A percentile compares a stretch with the other conserved stretches of the same genome.
These are phyloP conservation scores for Termitomyces sp. DNA, from an alignment of 768 basidiomycete genomes.

Conservation along the genomic window DNA sequence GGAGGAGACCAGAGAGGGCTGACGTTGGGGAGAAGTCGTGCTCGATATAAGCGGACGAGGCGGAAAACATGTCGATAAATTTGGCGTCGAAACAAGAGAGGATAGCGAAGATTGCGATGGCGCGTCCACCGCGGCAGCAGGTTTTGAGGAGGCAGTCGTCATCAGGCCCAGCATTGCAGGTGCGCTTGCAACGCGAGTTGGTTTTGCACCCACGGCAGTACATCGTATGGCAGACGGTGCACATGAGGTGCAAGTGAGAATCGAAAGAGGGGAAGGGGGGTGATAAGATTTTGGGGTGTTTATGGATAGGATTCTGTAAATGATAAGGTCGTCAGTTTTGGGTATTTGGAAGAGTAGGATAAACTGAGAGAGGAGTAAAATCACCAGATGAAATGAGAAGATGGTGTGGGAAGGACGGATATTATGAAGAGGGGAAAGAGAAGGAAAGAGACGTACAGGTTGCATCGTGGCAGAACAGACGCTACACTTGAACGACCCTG, in stretches of 20 bases:
- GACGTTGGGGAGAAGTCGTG: background rate
- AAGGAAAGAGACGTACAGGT: constrained; percentile 1
- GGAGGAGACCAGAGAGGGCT: background rate
- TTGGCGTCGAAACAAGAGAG: constrained; percentile 10
- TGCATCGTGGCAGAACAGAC: background rate
- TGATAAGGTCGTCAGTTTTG: background rate
- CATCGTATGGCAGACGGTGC: constrained; percentile 4
- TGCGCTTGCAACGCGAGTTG: constrained; percentile 1
- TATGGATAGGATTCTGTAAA: constrained; percentile 5
- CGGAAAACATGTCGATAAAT: background rate
- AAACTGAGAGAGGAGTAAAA: background rate
- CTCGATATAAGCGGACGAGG: background rate
- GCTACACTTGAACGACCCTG: constrained; percentile 4
- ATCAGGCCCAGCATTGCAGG: background rate
- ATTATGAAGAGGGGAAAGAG: background rate
- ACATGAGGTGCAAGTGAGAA: constrained; percentile 8
- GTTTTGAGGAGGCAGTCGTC: background rate
- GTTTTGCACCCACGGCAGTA: constrained; percentile 13
- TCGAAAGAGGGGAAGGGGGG: background rate
- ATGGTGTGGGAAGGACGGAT: background rate
- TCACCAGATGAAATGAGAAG: background rate
- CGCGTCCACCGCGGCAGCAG: constrained; percentile 13
- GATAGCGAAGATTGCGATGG: constrained; percentile 12
- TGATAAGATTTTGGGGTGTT: background rate
- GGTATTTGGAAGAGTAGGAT: background rate